Base-by-base conservation (phyloP, 805 yeast species). In the Yamadazyma laniorum region DNA sequence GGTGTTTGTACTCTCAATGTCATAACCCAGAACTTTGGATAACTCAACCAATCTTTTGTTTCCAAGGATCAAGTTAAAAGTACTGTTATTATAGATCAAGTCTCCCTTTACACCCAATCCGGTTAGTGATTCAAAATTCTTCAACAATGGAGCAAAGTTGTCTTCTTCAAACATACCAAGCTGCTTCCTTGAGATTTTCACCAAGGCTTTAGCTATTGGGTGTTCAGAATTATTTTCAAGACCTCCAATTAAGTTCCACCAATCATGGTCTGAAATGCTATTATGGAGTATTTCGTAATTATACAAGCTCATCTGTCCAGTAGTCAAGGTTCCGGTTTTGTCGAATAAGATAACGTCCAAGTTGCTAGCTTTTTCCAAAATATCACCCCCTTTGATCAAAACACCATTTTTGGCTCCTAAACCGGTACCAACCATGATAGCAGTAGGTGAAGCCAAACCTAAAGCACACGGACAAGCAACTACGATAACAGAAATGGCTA, bases 381-480 rank as follows among this genome's bases (percentile, higher is more conserved):
- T 77, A 35, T 84, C 95, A 16, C 97, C 99, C 33, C 97, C 96
- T 60, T 91, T 93, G 52, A 93, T 85, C 37, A 93, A 67, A 4
- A 93, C 84, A 14, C 99, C 98, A 58, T 87, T 72, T 11, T 76
- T 61, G 0, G 99, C 98, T 28, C 96, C 98, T 16, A 88, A 83
- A 28, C 99, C 99, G 2, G 98, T 91, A 6, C 97, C 99, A 2
- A 93, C 99, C 97, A 95, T 93, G 8, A 93, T 87, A 0, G 98
- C 98, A 1, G 99, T 95, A 1, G 99, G 99, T 0, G 98, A 95
- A 3, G 97, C 97, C 35, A 93, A 70, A 3, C 99, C 99, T 17
- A 93, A 65, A 0, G 99, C 98, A 72, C 99, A 93, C 0, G 99
- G 99, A 62, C 99, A 93, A 1, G 99, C 99, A 34, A 93, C 97